phyloP scores from a whole-genome alignment of 2,329 filamentous ascomycete genomes.

The Nemania sp. region DNA sequence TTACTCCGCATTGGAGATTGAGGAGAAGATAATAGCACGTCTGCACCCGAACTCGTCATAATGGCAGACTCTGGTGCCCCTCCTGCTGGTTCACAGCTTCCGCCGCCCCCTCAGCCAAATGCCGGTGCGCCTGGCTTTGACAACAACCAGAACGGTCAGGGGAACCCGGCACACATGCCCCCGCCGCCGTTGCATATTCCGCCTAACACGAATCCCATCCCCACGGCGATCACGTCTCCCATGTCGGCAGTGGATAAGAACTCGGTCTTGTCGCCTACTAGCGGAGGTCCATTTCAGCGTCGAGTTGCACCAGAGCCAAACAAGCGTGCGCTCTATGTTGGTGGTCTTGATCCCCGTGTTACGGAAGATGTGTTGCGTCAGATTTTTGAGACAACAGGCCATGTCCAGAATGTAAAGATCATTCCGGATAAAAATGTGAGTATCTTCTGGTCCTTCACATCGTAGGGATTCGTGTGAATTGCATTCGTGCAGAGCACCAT shows the following conservation, averaged over 20 bases:
- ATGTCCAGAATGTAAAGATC: slow-evolving; percentile 98
- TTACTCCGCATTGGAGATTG: slow-evolving; percentile 5
- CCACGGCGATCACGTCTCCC: slow-evolving; percentile 87
- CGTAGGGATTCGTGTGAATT: too few species aligned
- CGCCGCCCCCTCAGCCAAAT: slow-evolving; percentile 70
- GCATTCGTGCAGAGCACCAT: too few species aligned
- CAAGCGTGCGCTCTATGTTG: slow-evolving; percentile 95
- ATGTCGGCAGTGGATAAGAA: slow-evolving; percentile 66
- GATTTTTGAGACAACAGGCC: slow-evolving; percentile 98
- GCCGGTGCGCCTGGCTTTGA: slow-evolving; percentile 78
- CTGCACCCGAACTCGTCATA: slow-evolving; percentile 35
- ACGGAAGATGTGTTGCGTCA: slow-evolving; percentile 96
- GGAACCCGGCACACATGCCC: slow-evolving; percentile 77
- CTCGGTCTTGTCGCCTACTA: slow-evolving; percentile 81
- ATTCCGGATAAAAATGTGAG: slow-evolving; percentile 99
- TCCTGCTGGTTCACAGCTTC: slow-evolving; percentile 66
- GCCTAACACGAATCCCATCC: slow-evolving; percentile 94
- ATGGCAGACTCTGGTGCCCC: slow-evolving; percentile 80
- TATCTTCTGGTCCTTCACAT: slow-evolving; percentile 38
- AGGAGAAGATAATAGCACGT: slow-evolving; percentile 2
- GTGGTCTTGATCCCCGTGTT: slow-evolving; percentile 90
- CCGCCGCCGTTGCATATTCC: slow-evolving; percentile 92
- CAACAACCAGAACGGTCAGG: slow-evolving; percentile 71
- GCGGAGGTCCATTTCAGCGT: slow-evolving; percentile 77
- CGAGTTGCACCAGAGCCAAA: slow-evolving; percentile 96